Evolutionary conservation across 768 basidiomycete genomes (phyloP).

Genomic region (Psilocybe azurescens): DNA sequence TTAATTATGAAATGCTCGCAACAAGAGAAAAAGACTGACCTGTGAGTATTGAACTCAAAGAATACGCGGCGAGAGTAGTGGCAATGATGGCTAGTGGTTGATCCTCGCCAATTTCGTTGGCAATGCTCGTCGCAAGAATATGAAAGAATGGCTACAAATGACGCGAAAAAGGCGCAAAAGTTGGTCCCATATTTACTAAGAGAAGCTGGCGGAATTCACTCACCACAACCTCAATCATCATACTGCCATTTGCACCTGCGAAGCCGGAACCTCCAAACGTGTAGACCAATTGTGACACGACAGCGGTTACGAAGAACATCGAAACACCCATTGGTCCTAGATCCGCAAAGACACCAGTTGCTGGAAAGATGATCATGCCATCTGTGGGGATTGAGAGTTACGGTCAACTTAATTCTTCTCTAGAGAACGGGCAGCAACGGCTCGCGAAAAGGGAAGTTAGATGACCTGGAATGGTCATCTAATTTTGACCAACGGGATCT

Average conservation of each 20-base stretch:
- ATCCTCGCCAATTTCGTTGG: slow-evolving; percentile 70
- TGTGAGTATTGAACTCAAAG: slow-evolving; percentile 86
- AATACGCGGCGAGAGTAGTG: slow-evolving; percentile 89
- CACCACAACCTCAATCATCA: slow-evolving; percentile 99
- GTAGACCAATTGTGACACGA: slow-evolving; percentile 85
- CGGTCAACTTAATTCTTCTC: neutral
- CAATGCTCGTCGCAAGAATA: slow-evolving; percentile 82
- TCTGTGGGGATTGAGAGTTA: slow-evolving; percentile 45
- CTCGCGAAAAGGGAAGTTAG: slow-evolving; percentile 16
- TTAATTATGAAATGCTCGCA: neutral
- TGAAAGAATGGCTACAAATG: slow-evolving; percentile 87
- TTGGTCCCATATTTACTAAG: neutral
- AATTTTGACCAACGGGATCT: neutral
- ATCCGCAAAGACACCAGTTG: slow-evolving; percentile 75
- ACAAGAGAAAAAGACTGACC: slow-evolving; percentile 46
- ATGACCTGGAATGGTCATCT: slow-evolving; percentile 16
- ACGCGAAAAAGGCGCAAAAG: neutral
- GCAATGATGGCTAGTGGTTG: slow-evolving; percentile 78
- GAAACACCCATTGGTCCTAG: slow-evolving; percentile 92
- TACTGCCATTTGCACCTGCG: slow-evolving; percentile 88
- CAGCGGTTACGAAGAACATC: slow-evolving; percentile 90
- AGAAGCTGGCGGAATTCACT: slow-evolving; percentile 33
- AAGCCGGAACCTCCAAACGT: slow-evolving; percentile 89
- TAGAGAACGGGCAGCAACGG: neutral
- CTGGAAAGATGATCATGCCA: slow-evolving; percentile 96